Conservation (phyloP, 176 grass and related monocot genomes). For the Triticum turgidum region DNA sequence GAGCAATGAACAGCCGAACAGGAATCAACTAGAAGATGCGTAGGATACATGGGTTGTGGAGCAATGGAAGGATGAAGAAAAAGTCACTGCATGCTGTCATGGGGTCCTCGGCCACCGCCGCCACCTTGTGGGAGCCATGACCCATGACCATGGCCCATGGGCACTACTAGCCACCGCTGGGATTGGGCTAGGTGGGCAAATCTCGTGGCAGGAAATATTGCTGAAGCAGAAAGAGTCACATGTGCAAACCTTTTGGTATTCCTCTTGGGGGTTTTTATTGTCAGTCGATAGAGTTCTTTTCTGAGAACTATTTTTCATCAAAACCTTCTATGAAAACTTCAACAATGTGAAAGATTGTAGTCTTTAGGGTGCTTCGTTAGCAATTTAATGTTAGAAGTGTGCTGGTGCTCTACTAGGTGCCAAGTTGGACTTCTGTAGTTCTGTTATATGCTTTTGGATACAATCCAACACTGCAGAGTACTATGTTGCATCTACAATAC, state of each 20-base stretch:
- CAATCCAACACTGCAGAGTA: background rate
- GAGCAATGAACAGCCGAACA: too few species aligned
- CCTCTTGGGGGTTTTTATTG: background rate
- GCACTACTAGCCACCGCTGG: too few species aligned
- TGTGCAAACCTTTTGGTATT: background rate
- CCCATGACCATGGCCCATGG: too few species aligned
- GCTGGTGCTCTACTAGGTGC: background rate
- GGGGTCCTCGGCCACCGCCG: too few species aligned
- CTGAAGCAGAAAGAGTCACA: background rate
- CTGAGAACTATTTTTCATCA: background rate
- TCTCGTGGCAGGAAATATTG: background rate
- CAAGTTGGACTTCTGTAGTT: background rate
- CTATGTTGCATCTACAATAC: background rate
- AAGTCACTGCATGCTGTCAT: too few species aligned
- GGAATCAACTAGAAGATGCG: too few species aligned
- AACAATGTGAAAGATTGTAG: background rate
- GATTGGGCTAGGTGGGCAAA: too few species aligned
- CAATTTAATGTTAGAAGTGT: background rate
- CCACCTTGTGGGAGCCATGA: too few species aligned
- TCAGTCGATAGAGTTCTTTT: background rate
- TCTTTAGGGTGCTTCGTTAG: background rate
- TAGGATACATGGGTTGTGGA: too few species aligned
- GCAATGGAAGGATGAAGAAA: too few species aligned
- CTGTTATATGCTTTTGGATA: background rate
- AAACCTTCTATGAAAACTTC: background rate